Conservation (phyloP, 2,329 filamentous ascomycete genomes). For the Cadophora luteo-olivacea region DNA sequence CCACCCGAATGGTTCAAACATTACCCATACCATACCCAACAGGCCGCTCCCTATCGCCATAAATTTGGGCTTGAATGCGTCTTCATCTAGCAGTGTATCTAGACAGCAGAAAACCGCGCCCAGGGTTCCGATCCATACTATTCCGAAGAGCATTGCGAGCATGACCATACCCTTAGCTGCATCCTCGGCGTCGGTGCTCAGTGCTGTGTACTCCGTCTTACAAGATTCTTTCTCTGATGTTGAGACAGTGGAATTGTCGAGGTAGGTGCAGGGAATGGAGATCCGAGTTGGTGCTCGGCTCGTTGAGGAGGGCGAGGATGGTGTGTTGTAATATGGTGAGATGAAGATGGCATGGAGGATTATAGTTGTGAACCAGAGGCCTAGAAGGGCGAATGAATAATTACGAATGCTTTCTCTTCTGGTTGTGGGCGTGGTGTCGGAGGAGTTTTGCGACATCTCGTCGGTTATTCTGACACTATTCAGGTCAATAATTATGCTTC, state of each 20-base stretch:
- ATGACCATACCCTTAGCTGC: neutral
- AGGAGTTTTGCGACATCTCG: neutral
- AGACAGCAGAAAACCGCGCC: neutral
- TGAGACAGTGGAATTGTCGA: neutral
- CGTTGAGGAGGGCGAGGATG: neutral
- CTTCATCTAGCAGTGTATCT: neutral
- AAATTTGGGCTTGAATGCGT: neutral
- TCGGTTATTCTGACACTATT: neutral
- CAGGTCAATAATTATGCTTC: no score
- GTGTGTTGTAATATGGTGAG: neutral
- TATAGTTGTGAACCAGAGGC: neutral
- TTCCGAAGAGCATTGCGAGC: neutral
- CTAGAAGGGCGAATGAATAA: neutral
- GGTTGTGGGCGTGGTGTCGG: neutral
- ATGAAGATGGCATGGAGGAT: neutral
- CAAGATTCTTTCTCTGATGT: neutral
- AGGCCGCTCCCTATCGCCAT: neutral
- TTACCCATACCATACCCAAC: neutral
- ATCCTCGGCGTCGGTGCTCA: neutral
- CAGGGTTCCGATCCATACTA: neutral
- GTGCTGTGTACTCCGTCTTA: neutral
- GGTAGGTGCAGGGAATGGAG: neutral
- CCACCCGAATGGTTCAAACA: neutral
- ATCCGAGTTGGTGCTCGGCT: neutral
- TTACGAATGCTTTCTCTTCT: neutral